Evolutionary conservation across 2,329 filamentous ascomycete genomes (phyloP).

Genomic region (Fusarium abutilonis): DNA sequence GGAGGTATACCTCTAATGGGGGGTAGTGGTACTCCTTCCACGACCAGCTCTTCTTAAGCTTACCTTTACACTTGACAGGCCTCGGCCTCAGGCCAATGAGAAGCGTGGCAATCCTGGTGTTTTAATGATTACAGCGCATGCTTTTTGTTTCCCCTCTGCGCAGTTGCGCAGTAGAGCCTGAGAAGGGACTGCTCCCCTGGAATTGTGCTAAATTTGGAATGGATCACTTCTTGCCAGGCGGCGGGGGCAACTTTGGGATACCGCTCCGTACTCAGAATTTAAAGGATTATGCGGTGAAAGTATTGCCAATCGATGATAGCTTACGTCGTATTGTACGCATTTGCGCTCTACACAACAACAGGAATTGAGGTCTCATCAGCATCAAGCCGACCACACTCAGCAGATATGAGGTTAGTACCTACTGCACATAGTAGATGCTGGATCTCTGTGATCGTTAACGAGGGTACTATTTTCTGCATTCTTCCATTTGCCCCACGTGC

Average conservation of each 20-base stretch:
- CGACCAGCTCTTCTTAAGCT: conserved; percentile 14
- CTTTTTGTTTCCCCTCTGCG: conserved; percentile 9
- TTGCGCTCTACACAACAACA: conserved; percentile 6
- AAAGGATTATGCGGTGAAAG: conserved; percentile 25
- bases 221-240: no score
- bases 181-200: conserved; percentile 17
- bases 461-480: conserved; percentile 4
- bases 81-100: conserved; percentile 27
- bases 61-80: conserved; percentile 15
- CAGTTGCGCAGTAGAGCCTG: conserved; percentile 7
- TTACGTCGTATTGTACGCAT: conserved; percentile 16
- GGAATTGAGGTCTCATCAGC: neutral
- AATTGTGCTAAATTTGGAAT: conserved; percentile 19
- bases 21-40: conserved; percentile 19
- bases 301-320: neutral
- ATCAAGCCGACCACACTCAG: neutral
- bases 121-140: conserved; percentile 21
- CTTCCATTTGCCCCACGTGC: conserved; percentile 1
- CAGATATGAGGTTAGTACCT: no score
- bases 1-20: conserved; percentile 23
- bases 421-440: no score
- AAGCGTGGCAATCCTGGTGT: conserved; percentile 10
- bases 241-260: no score
- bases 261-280: neutral
- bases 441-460: neutral